Evolutionary conservation across 2,329 filamentous ascomycete genomes (phyloP).

Genomic region (Curvularia eragrostidis): DNA sequence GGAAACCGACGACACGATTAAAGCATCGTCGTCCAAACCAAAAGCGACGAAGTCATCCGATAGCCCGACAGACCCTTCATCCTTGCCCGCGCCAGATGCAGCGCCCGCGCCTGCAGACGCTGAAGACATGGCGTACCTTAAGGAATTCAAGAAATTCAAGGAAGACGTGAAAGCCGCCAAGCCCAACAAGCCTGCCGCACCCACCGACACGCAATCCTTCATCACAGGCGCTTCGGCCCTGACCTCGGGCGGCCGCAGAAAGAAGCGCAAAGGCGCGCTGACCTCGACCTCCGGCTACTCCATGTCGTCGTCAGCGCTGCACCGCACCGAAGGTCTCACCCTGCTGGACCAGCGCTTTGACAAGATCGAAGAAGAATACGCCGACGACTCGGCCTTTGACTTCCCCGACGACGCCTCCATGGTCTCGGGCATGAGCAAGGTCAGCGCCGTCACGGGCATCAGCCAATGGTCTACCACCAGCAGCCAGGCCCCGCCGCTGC

Average conservation of each 20-base stretch:
- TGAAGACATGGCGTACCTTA: conserved; percentile 82
- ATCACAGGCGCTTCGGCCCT: conserved; percentile 74
- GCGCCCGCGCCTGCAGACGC: conserved; percentile 45
- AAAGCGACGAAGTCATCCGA: conserved; percentile 41
- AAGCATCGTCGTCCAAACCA: conserved; percentile 62
- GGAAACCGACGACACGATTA: conserved; percentile 91
- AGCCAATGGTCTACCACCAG: conserved; percentile 40
- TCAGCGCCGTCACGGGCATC: conserved; percentile 44
- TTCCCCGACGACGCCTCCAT: conserved; percentile 55
- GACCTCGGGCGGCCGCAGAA: conserved; percentile 74
- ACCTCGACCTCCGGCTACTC: conserved; percentile 88
- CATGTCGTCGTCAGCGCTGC: conserved; percentile 88
- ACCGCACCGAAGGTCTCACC: conserved; percentile 84
- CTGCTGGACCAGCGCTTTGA: conserved; percentile 92
- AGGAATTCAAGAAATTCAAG: conserved; percentile 94
- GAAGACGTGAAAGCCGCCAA: conserved; percentile 67
- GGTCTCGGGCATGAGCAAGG: conserved; percentile 57
- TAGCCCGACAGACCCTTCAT: conserved; percentile 58
- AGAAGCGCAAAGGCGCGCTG: conserved; percentile 94
- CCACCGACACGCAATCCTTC: conserved; percentile 72
- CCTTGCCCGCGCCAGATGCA: conserved; percentile 44
- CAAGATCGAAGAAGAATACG: conserved; percentile 81
- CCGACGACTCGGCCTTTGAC: conserved; percentile 46
- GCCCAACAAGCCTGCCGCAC: conserved; percentile 54
- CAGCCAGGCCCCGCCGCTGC: conserved; percentile 55